Conservation (phyloP, 78 protist genomes). For the Tieghemostelium lacteum region DNA sequence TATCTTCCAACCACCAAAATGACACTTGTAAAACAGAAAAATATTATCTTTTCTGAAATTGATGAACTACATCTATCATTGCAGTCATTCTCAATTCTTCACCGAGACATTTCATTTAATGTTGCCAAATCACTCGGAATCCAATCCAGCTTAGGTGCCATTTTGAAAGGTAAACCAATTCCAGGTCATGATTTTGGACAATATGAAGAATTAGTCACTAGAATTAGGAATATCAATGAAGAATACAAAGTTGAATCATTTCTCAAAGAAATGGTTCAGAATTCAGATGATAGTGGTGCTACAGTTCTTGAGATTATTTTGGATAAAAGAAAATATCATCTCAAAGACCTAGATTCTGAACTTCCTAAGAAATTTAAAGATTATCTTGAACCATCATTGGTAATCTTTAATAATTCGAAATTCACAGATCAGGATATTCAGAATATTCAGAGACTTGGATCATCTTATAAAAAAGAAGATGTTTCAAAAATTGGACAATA, state of each 20-base stretch:
- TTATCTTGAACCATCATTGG: slow-evolving; percentile 45
- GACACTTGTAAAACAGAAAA: background rate
- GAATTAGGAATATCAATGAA: background rate
- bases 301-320: slow-evolving; percentile 32
- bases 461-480: slow-evolving; percentile 3
- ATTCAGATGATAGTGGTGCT: slow-evolving; percentile 89
- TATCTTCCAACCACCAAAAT: background rate
- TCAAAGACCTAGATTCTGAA: background rate
- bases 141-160: background rate
- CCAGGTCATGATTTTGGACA: slow-evolving; percentile 29
- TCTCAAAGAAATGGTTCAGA: slow-evolving; percentile 85
- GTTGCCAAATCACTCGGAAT: background rate
- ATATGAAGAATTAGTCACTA: slow-evolving; percentile 4
- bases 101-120: background rate
- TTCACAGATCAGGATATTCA: slow-evolving; percentile 32
- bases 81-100: background rate
- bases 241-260: slow-evolving; percentile 2
- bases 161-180: slow-evolving; percentile 6
- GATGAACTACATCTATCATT: background rate
- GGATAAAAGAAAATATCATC: slow-evolving; percentile 4
- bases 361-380: background rate
- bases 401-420: slow-evolving; percentile 30
- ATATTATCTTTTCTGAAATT: slow-evolving; percentile 12
- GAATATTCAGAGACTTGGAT: background rate
- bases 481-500: slow-evolving; percentile 39